Base-by-base conservation (phyloP, 768 basidiomycete species). In the Boletellus ananas region DNA sequence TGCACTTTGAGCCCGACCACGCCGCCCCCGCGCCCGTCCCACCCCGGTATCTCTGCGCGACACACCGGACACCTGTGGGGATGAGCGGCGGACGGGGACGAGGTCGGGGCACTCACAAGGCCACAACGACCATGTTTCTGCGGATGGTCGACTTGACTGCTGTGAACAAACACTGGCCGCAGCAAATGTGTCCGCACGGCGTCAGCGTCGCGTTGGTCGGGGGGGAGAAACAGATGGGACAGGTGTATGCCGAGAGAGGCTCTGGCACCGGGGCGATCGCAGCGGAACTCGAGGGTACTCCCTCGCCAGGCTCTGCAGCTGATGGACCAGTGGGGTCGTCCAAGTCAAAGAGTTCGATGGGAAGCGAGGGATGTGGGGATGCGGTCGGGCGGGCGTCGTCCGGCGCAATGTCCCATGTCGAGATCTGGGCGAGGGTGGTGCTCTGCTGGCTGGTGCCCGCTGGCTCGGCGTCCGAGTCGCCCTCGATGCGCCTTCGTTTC, bases 141-240 rank as follows among this genome's bases (percentile, higher is more conserved):
- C 79, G 71, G 46, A 82, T 65, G 11, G 81, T 79, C 2, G 83
- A 78, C 58, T 82, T 83, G 36, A 90, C 78, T 0, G 87, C 83
- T 3, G 78, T 80, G 53, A 88, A 90, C 5, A 90, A 75, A 66
- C 89, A 91, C 5, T 76, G 70, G 1, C 87, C 88, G 56, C 89
- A 90, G 53, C 83, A 81, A 34, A 91, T 75, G 56, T 91, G 89
- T 0, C 89, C 89, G 56, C 89, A 91, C 0, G 85, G 86, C 0
- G 87, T 90, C 40, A 91, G 63, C 1, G 87, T 85, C 5, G 89
- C 85, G 52, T 87, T 82, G 1, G 80, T 80, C 1, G 87, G 87
- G 0, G 85, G 78, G 35, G 74, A 82, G 72, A 89, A 88, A 61
- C 89, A 90, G 52, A 90, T 85, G 10, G 89, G 89, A 60, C 89